Conservation (phyloP, 495 filamentous ascomycete genomes). For the Xeromyces bisporus region DNA sequence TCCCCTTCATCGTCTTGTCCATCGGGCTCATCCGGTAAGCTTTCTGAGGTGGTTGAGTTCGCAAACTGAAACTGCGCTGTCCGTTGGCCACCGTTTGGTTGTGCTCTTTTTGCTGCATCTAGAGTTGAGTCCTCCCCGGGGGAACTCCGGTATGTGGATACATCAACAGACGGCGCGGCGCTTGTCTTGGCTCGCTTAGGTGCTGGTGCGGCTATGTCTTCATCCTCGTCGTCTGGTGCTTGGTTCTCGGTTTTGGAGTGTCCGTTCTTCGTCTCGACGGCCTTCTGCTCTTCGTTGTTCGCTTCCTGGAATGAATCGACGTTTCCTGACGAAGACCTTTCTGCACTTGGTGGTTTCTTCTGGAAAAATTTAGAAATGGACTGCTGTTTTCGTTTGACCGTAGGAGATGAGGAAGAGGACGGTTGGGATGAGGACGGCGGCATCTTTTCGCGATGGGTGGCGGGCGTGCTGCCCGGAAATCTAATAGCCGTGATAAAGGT, state of each 20-base stretch:
- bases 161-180: constrained; percentile 5
- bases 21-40: not conserved
- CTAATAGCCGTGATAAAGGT: too few species aligned
- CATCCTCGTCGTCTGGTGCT: constrained; percentile 17
- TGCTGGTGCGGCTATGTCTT: constrained; percentile 24
- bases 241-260: constrained; percentile 8
- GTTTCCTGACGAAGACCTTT: constrained; percentile 7
- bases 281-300: constrained; percentile 1
- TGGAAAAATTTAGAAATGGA: constrained; percentile 81
- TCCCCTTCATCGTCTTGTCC: constrained; percentile 25
- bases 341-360: constrained; percentile 31
- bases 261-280: constrained; percentile 8
- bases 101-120: constrained; percentile 4
- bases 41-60: constrained; percentile 16
- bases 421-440: constrained; percentile 24
- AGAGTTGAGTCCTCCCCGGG: not conserved
- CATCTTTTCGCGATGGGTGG: constrained; percentile 7
- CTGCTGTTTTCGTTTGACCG: constrained; percentile 46
- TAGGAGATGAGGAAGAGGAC: constrained; percentile 23
- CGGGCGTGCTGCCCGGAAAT: too few species aligned
- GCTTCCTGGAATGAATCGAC: constrained; percentile 3
- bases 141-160: not conserved
- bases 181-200: constrained; percentile 21
- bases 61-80: constrained; percentile 26
- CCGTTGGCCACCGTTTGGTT: constrained; percentile 15